Percentiles rank a stretch among this genome's conserved stretches.
Evolutionary conservation across 1,139 yeast genomes (phyloP).

Genomic region (Pichia inconspicua): DNA sequence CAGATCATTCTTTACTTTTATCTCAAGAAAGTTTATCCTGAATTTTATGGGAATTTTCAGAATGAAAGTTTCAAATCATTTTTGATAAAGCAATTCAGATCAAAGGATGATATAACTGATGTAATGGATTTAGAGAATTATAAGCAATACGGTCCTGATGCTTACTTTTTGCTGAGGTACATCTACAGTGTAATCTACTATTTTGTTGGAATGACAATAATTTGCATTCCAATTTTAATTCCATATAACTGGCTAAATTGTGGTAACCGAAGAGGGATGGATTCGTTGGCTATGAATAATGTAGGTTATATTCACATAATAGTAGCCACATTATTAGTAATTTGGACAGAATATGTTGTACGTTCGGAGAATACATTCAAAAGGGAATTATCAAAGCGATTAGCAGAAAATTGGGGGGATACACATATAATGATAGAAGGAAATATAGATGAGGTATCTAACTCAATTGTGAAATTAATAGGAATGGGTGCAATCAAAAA

Average conservation of each 20-base stretch:
- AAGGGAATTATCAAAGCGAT: not conserved
- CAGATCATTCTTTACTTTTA: constrained; percentile 49
- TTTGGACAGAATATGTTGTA: not conserved
- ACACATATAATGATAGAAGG: not conserved
- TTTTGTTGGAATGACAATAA: constrained; percentile 39
- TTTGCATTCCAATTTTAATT: constrained; percentile 32
- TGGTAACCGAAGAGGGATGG: not conserved
- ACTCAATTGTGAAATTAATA: not conserved
- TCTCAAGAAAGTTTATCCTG: constrained; percentile 25
- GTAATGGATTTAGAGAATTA: constrained; percentile 32
- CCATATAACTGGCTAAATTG: constrained; percentile 39
- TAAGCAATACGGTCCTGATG: constrained; percentile 50
- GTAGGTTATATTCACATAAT: not conserved
- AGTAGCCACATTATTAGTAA: not conserved
- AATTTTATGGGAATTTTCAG: constrained; percentile 22
- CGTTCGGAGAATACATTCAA: not conserved
- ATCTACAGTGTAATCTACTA: constrained; percentile 40
- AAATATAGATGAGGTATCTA: not conserved
- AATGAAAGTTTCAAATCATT: not conserved
- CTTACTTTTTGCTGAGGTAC: constrained; percentile 54
- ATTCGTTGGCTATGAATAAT: constrained; percentile 3
- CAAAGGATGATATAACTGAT: constrained; percentile 24
- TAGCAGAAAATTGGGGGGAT: not conserved
- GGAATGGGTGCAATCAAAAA: not conserved
- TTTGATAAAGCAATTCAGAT: not conserved